These are phyloP conservation scores for Cutaneotrichosporon mucoides DNA, from an alignment of 1,284 basidiomycete genomes.

Conservation along the genomic window DNA sequence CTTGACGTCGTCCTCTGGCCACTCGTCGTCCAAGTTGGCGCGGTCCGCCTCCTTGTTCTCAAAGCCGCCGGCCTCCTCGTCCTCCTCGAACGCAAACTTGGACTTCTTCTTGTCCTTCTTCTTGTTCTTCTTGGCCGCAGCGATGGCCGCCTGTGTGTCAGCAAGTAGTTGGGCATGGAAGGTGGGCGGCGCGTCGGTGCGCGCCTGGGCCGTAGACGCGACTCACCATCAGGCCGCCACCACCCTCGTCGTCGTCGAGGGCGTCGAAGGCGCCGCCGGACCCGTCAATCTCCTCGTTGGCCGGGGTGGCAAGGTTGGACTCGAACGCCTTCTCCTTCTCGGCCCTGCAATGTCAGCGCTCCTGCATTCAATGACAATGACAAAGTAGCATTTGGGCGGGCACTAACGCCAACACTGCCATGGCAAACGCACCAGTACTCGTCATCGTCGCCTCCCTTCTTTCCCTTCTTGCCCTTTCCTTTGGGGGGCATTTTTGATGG, in stretches of 20 bases:
- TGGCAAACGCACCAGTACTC: conserved; percentile 69
- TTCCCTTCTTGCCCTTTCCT: conserved; percentile 74
- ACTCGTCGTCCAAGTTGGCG: conserved; percentile 33
- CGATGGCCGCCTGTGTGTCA: conserved; percentile 14
- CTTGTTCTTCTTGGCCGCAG: conserved; percentile 35
- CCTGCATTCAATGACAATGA: too few relatives aligned
- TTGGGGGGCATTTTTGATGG: conserved; percentile 68
- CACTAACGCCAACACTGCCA: neutral
- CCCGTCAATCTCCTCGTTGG: conserved; percentile 51
- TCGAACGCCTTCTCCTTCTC: conserved; percentile 41
- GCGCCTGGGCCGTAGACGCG: neutral
- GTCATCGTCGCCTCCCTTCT: conserved; percentile 64
- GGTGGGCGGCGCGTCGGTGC: neutral
- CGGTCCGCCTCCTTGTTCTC: conserved; percentile 27
- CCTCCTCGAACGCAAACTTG: conserved; percentile 30
- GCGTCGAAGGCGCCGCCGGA: conserved; percentile 37
- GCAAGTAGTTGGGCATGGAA: neutral
- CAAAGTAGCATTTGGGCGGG: neutral
- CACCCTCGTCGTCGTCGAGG: conserved; percentile 58
- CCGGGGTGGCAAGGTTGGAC: conserved; percentile 52
- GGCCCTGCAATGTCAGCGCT: conserved; percentile 35
- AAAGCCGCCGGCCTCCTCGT: conserved; percentile 3
- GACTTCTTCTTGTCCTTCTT: conserved; percentile 41
- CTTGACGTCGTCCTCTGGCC: conserved; percentile 39
- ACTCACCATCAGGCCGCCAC: conserved; percentile 81